These are phyloP conservation scores for Colletotrichum sp. DNA, from an alignment of 2,329 filamentous ascomycete species.

Conservation along the genomic window DNA sequence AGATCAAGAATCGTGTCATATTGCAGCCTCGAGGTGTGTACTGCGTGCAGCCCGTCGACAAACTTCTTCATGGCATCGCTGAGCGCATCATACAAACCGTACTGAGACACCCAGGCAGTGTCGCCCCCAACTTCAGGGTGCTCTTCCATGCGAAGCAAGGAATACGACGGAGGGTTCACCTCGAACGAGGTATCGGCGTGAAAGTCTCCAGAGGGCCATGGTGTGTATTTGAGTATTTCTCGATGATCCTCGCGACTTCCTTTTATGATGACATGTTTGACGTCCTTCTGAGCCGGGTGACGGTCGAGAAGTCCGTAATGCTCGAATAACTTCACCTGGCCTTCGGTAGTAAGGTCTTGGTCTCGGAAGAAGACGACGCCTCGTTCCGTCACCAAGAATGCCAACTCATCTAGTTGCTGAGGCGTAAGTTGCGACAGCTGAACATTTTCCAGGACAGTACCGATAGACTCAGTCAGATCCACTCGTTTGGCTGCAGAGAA, in stretches of 20 bases:
- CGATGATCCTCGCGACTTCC: slow-evolving; percentile 51
- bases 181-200: slow-evolving; percentile 57
- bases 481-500: slow-evolving; percentile 40
- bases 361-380: slow-evolving; percentile 53
- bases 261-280: slow-evolving; percentile 47
- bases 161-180: slow-evolving; percentile 55
- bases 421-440: slow-evolving; percentile 50
- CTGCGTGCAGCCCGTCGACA: slow-evolving; percentile 46
- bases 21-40: slow-evolving; percentile 50
- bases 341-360: slow-evolving; percentile 49
- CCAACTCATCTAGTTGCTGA: slow-evolving; percentile 54
- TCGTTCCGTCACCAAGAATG: slow-evolving; percentile 48
- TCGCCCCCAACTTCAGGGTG: slow-evolving; percentile 51
- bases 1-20: slow-evolving; percentile 53
- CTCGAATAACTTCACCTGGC: slow-evolving; percentile 48
- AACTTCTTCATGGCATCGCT: slow-evolving; percentile 46
- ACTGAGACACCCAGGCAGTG: slow-evolving; percentile 52
- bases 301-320: slow-evolving; percentile 53
- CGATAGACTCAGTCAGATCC: slow-evolving; percentile 49
- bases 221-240: slow-evolving; percentile 48
- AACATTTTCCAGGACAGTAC: slow-evolving; percentile 40
- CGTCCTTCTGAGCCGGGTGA: slow-evolving; percentile 50
- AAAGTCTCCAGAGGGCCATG: slow-evolving; percentile 50
- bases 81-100: slow-evolving; percentile 49
- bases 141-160: slow-evolving; percentile 55